Conservation (phyloP, 345 rosid genomes). For the Microcos paniculata region DNA sequence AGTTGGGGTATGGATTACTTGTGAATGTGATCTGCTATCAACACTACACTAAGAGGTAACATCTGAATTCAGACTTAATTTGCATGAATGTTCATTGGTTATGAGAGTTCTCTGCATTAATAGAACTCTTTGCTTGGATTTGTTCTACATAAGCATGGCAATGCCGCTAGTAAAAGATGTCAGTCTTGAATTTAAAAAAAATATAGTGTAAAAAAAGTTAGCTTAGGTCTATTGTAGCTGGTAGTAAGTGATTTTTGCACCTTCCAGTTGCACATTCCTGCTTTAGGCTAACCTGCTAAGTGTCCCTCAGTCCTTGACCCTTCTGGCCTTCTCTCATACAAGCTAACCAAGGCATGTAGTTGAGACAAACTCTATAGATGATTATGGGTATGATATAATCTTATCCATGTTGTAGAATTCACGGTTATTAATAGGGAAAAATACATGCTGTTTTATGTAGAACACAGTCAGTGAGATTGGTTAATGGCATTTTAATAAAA, state of each 20-base stretch:
- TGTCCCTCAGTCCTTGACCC: background rate
- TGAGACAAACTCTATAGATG: background rate
- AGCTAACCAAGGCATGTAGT: background rate
- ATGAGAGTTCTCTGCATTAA: background rate
- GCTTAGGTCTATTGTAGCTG: background rate
- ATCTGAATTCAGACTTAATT: background rate
- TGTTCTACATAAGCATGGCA: background rate
- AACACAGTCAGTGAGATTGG: background rate
- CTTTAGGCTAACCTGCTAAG: background rate
- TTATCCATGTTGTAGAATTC: background rate
- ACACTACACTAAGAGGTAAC: background rate
- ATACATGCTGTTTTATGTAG: background rate
- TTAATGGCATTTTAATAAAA: background rate
- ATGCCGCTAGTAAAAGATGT: background rate
- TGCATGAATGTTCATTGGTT: background rate
- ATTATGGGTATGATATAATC: background rate
- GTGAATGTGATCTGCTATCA: background rate
- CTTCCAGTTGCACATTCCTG: background rate
- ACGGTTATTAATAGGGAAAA: background rate
- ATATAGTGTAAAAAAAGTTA: background rate
- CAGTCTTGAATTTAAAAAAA: background rate
- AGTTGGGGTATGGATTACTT: background rate
- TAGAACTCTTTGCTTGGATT: background rate
- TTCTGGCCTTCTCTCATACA: background rate
- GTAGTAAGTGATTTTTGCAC: background rate